Evolutionary conservation across 768 basidiomycete genomes (phyloP), one percentile per base, ranked within the genome.

Genomic region (Tulasnella sp.): DNA sequence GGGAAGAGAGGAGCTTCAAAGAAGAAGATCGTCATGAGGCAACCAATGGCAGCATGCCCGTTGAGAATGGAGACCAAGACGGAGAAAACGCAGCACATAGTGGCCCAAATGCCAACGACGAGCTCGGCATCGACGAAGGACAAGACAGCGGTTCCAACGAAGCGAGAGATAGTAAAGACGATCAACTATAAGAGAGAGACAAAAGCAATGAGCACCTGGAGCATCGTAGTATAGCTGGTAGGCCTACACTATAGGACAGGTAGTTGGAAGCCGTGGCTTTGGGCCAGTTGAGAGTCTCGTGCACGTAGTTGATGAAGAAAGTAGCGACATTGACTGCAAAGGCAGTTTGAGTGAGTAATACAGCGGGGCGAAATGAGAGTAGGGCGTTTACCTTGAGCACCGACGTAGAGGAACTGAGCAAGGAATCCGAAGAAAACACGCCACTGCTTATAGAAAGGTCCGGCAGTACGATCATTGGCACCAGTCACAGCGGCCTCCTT

Each of bases 371-470:
- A 12, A 29, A 32, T 3, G 71, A 37, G 67, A 69, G 52, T 29
- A 34, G 29, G 39, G 32, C 32, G 64, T 3, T 11, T 11, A 41
- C 36, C 32, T 41, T 62, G 26, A 17, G 39, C 44, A 35, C 6
- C 72, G 35, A 85, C 83, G 76, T 89, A 89, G 47, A 83, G 80
- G 52, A 87, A 91, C 78, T 92, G 90, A 22, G 89, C 89, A 70
- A 90, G 84, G 76, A 85, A 90, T 36, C 90, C 90, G 77, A 90
- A 87, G 66, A 91, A 81, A 74, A 89, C 89, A 70, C 86, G 85
- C 75, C 86, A 88, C 75, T 91, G 90, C 79, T 83, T 88, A 82
- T 83, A 84, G 80, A 92, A 90, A 3, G 90, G 81, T 69, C 86
- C 84, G 6, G 77, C 77, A 29, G 80, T 79, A 14, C 82, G 75